Conservation (phyloP, 225 moss, liverwort and hornwort species). For the Marchantia paleacea region DNA sequence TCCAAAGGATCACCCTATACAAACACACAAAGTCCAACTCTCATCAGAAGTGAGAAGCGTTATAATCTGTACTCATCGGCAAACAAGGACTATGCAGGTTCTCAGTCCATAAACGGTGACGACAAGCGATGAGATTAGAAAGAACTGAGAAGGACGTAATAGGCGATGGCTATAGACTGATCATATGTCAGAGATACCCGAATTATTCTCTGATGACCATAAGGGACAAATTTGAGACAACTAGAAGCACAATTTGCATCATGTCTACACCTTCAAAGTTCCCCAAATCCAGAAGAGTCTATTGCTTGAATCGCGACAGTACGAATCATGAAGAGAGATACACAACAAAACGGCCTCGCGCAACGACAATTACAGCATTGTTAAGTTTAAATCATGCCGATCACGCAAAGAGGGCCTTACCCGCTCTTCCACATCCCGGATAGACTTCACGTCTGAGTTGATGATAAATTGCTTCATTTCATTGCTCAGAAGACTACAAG, state of each 20-base stretch:
- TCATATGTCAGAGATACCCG: too few species aligned
- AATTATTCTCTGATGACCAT: too few species aligned
- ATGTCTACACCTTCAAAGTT: not conserved
- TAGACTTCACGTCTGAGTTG: slow-evolving; percentile 81
- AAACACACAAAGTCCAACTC: not conserved
- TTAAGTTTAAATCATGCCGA: not conserved
- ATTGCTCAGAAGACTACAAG: slow-evolving; percentile 90
- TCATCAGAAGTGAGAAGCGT: not conserved
- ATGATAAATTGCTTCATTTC: slow-evolving; percentile 87
- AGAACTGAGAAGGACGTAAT: too few species aligned
- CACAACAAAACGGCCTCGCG: not conserved
- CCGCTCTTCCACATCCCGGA: slow-evolving; percentile 84
- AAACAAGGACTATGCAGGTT: not conserved
- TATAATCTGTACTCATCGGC: not conserved
- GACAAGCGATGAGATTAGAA: too few species aligned
- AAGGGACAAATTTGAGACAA: not conserved
- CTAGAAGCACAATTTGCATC: not conserved
- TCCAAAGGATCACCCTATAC: slow-evolving; percentile 70
- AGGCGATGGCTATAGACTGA: too few species aligned
- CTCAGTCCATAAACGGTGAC: too few species aligned
- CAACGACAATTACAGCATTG: not conserved
- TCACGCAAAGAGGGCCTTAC: slow-evolving; percentile 25
- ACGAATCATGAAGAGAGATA: not conserved
- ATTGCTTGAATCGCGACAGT: not conserved
- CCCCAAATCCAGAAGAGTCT: not conserved